These are phyloP conservation scores for Coemansia sp. DNA, from an alignment of 192 early-diverging fungal species.

Conservation along the genomic window DNA sequence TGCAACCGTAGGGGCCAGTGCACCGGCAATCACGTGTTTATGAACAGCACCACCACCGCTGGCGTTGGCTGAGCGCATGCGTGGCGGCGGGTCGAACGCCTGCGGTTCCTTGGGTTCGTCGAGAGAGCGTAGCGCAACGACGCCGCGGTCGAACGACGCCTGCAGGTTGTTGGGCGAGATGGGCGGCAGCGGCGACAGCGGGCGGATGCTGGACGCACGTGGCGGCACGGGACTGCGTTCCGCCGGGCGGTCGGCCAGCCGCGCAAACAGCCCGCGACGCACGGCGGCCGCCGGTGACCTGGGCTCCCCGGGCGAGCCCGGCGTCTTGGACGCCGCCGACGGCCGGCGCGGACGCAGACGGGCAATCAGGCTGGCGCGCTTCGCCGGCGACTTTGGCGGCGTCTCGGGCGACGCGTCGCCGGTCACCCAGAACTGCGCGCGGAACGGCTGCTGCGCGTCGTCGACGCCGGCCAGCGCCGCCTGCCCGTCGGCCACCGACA, in stretches of 20 bases:
- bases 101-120: conserved; percentile 22
- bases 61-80: conserved; percentile 21
- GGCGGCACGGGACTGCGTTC: conserved; percentile 7
- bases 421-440: conserved; percentile 50
- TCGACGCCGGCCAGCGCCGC: conserved; percentile 2
- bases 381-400: conserved; percentile 19
- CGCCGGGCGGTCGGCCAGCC: background rate
- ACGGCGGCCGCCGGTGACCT: background rate
- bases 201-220: conserved; percentile 22
- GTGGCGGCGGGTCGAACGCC: conserved; percentile 14
- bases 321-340: background rate
- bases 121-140: conserved; percentile 31
- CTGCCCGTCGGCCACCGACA: background rate
- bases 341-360: conserved; percentile 36
- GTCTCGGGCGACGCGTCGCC: conserved; percentile 34
- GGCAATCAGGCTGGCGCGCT: conserved; percentile 22
- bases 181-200: conserved; percentile 37
- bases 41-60: background rate
- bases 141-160: conserved; percentile 46
- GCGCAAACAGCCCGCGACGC: background rate
- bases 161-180: conserved; percentile 51
- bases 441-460: conserved; percentile 2
- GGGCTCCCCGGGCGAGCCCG: background rate
- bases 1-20: background rate
- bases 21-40: conserved; percentile 15